Evolutionary conservation across 1,284 basidiomycete species (phyloP), one percentile per base, ranked within the genome.

Genomic region (Cryptococcus depauperatus): DNA sequence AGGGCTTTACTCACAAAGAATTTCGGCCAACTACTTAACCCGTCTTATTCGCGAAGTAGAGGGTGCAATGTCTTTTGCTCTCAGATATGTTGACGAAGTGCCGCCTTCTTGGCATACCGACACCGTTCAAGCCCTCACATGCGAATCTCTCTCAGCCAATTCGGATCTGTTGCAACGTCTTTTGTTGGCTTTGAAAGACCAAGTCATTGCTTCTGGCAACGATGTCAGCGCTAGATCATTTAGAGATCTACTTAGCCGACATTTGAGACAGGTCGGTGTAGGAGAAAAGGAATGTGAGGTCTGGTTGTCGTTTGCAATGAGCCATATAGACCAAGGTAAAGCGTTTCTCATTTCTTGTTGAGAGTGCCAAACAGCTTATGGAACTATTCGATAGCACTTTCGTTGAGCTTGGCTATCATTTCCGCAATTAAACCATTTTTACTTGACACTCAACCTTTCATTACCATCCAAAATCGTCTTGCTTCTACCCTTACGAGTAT

Each of bases 401-500:
- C 81, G 52, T 77, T 81, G 0, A 74, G 81, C 0, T 73, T 85
- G 44, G 78, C 81, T 0, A 77, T 92, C 46, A 67, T 84, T 5
- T 70, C 75, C 8, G 77, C 82, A 2, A 71, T 90, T 41, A 78
- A 81, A 19, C 70, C 74, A 19, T 75, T 77, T 32, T 78, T 82
- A 1, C 74, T 81, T 0, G 85, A 88, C 53, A 79, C 83, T 2
- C 78, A 79, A 2, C 76, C 79, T 7, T 77, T 96, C 34, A 83
- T 85, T 49, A 77, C 85, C 8, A 87, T 86, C 57, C 79, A 92
- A 27, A 97, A 95, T 66, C 87, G 95, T 61, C 75, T 92, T 6
- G 92, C 91, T 0, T 84, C 86, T 19, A 77, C 76, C 16, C 69
- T 93, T 2, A 73, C 86, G 0, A 85, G 84, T 14, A 75, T 95